A percentile compares a stretch with the other conserved stretches of the same genome.
phyloP scores from a whole-genome alignment of 1,139 yeast genomes.

The Sugiyamaella paludigena region DNA sequence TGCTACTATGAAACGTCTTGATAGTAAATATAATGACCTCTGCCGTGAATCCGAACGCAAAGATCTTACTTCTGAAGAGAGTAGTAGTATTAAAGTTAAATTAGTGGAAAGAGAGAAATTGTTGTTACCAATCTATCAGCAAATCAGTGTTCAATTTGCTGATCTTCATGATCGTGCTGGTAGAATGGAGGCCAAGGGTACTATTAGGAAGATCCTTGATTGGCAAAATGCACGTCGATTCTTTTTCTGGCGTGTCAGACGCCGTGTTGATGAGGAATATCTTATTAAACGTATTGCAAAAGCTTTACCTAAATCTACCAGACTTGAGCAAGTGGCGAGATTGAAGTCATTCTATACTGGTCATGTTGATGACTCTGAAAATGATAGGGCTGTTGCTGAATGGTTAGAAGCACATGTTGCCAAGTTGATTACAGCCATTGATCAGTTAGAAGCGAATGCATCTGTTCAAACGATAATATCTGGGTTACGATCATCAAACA shows the following conservation, averaged over 20 bases:
- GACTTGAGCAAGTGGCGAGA: slow-evolving; percentile 82
- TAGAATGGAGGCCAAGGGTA: slow-evolving; percentile 95
- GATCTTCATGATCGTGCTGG: slow-evolving; percentile 97
- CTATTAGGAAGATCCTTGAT: slow-evolving; percentile 76
- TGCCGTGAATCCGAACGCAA: slow-evolving; percentile 54
- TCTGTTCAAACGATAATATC: slow-evolving; percentile 26
- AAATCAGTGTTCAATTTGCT: slow-evolving; percentile 92
- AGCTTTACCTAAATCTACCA: slow-evolving; percentile 57
- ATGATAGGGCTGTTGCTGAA: slow-evolving; percentile 75
- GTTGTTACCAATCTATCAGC: slow-evolving; percentile 84
- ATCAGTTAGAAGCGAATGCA: slow-evolving; percentile 45
- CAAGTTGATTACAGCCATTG: slow-evolving; percentile 58
- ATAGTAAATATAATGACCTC: slow-evolving; percentile 66
- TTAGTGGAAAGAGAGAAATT: slow-evolving; percentile 74
- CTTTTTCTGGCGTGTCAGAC: slow-evolving; percentile 98
- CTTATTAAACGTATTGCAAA: slow-evolving; percentile 71
- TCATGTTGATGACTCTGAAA: slow-evolving; percentile 61
- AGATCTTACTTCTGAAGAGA: slow-evolving; percentile 60
- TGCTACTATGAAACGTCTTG: slow-evolving; percentile 87
- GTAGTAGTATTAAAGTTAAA: slow-evolving; percentile 60
- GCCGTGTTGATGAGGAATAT: slow-evolving; percentile 92
- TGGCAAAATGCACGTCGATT: slow-evolving; percentile 89
- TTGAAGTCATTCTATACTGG: slow-evolving; percentile 82
- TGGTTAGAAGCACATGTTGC: slow-evolving; percentile 84
- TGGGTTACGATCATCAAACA: slow-evolving; percentile 38